Evolutionary conservation across 192 early-diverging fungal species (phyloP).

Genomic region (Thamnidium elegans): DNA sequence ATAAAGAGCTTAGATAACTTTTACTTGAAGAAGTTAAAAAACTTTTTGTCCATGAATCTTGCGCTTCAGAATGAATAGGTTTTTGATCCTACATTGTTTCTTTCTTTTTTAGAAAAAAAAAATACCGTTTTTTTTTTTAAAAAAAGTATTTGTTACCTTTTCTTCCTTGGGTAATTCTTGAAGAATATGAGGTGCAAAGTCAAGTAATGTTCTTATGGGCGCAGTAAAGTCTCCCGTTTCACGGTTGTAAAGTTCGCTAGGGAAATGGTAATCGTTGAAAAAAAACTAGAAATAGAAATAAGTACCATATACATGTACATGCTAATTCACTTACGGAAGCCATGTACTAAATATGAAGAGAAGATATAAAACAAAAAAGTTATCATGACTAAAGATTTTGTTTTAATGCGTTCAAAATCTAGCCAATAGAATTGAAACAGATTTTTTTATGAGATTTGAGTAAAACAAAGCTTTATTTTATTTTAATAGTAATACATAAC

Average conservation of each 20-base stretch:
- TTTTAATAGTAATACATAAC: no score
- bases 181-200: conserved; percentile 51
- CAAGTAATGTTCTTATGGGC: conserved; percentile 43
- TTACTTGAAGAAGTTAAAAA: conserved; percentile 2
- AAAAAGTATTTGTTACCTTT: conserved; percentile 15
- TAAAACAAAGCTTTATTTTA: no score
- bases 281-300: conserved; percentile 25
- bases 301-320: no score
- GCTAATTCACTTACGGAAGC: background rate
- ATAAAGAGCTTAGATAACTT: conserved; percentile 7
- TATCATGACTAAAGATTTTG: background rate
- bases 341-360: background rate
- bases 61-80: conserved; percentile 27
- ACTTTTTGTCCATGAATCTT: conserved; percentile 9
- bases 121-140: background rate
- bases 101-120: no score
- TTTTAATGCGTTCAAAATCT: background rate
- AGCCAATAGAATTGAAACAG: background rate
- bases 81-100: conserved; percentile 30
- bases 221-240: conserved; percentile 43
- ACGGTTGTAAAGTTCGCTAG: conserved; percentile 45
- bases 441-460: no score
- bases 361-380: background rate
- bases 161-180: conserved; percentile 42
- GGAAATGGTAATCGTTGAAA: conserved; percentile 50